Evolutionary conservation across 805 yeast species (phyloP).

Genomic region (Groenewaldozyma salmanticensis): DNA sequence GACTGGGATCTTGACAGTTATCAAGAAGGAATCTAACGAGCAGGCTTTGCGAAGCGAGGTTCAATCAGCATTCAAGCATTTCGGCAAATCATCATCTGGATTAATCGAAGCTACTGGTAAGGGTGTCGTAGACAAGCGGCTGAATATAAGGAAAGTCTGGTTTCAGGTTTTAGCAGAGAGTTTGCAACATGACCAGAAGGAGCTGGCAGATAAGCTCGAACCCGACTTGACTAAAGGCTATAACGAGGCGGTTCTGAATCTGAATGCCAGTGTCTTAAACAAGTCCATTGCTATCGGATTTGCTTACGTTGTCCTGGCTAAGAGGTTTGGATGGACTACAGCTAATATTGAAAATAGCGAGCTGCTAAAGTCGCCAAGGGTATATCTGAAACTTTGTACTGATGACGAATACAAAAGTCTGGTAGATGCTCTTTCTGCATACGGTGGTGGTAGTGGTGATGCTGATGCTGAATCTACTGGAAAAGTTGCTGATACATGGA

Average conservation of each 20-base stretch:
- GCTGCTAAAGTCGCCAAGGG: conserved; percentile 1
- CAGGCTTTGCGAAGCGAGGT: conserved; percentile 41
- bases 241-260: conserved; percentile 40
- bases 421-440: neutral
- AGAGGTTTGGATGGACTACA: neutral
- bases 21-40: conserved; percentile 73
- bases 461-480: neutral
- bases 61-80: conserved; percentile 39
- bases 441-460: conserved; percentile 8
- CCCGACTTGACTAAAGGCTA: conserved; percentile 27
- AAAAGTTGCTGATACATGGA: neutral
- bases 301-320: conserved; percentile 23
- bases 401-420: conserved; percentile 8
- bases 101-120: conserved; percentile 29
- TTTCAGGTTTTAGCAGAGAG: conserved; percentile 23
- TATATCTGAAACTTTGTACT: conserved; percentile 10
- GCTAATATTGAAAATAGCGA: neutral
- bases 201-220: conserved; percentile 17
- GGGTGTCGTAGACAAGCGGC: conserved; percentile 61
- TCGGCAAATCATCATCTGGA: conserved; percentile 27
- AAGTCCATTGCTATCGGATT: conserved; percentile 46
- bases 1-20: conserved; percentile 38
- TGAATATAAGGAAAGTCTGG: conserved; percentile 61
- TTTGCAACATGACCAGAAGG: neutral
- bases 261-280: conserved; percentile 43